These are phyloP conservation scores for Striga hermonthica DNA, from an alignment of 305 asterid species.

Conservation along the genomic window DNA sequence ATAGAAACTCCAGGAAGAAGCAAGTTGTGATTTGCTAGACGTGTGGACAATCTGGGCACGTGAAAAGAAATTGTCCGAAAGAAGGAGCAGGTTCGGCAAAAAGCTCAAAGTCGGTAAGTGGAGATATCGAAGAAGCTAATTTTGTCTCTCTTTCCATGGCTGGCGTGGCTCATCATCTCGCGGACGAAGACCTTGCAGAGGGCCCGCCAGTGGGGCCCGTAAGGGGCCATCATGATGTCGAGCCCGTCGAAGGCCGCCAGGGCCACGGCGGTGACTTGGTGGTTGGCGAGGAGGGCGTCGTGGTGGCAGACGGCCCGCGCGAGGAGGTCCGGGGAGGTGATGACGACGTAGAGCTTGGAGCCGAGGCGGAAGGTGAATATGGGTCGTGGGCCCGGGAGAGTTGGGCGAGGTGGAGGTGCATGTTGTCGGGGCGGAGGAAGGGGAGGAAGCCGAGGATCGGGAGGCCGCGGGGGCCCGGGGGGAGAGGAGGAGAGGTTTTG, in stretches of 20 bases:
- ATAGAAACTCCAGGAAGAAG: no score
- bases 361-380: conserved; percentile 42
- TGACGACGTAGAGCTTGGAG: conserved; percentile 30
- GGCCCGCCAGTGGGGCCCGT: conserved; percentile 41
- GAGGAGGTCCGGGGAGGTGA: conserved; percentile 36
- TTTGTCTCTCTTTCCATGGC: no score
- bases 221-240: conserved; percentile 32
- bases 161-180: conserved; percentile 37
- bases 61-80: no score
- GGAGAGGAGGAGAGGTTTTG: conserved; percentile 17
- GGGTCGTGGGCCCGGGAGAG: conserved; percentile 37
- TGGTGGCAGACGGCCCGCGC: conserved; percentile 40
- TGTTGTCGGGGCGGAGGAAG: conserved; percentile 31
- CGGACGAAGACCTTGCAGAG: conserved; percentile 33
- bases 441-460: conserved; percentile 47
- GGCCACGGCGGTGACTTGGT: conserved; percentile 29
- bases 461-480: conserved; percentile 54
- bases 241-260: conserved; percentile 27
- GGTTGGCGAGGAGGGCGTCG: conserved; percentile 39
- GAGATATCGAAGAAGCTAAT: no score
- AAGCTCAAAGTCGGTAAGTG: no score
- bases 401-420: conserved; percentile 34
- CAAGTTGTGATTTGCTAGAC: no score
- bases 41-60: no score
- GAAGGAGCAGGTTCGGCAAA: no score